Conservation (phyloP, 768 basidiomycete species). For the Suillus fuscotomentosus region DNA sequence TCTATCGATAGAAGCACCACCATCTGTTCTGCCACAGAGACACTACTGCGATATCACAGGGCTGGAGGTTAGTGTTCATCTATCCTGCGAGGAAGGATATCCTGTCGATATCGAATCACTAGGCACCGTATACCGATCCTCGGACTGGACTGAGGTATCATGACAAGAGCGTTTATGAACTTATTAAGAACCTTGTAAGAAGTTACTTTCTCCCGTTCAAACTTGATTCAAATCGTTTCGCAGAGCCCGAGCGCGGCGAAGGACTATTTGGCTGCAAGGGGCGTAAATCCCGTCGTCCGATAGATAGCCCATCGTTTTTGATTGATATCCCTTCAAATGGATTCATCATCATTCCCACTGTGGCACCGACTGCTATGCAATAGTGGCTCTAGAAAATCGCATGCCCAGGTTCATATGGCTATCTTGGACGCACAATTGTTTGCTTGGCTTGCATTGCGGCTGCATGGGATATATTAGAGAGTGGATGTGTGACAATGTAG, state of each 20-base stretch:
- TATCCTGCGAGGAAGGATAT: background rate
- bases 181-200: conserved; percentile 70
- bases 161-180: conserved; percentile 84
- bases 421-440: background rate
- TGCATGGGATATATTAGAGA: background rate
- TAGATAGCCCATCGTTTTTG: conserved; percentile 28
- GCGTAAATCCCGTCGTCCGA: conserved; percentile 49
- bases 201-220: no score
- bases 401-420: background rate
- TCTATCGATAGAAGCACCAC: conserved; percentile 81
- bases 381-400: background rate
- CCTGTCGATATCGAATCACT: background rate
- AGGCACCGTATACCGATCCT: conserved; percentile 87
- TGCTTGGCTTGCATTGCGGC: background rate
- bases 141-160: conserved; percentile 78
- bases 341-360: background rate
- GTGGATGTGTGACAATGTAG: background rate
- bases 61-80: conserved; percentile 52
- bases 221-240: background rate
- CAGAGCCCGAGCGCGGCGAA: conserved; percentile 72
- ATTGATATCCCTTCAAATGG: background rate
- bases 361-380: background rate
- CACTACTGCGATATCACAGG: conserved; percentile 89
- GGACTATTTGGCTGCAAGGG: conserved; percentile 65
- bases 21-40: conserved; percentile 71